phyloP scores from a whole-genome alignment of 441 rosid genomes.

The Heliophila coronopifolia region DNA sequence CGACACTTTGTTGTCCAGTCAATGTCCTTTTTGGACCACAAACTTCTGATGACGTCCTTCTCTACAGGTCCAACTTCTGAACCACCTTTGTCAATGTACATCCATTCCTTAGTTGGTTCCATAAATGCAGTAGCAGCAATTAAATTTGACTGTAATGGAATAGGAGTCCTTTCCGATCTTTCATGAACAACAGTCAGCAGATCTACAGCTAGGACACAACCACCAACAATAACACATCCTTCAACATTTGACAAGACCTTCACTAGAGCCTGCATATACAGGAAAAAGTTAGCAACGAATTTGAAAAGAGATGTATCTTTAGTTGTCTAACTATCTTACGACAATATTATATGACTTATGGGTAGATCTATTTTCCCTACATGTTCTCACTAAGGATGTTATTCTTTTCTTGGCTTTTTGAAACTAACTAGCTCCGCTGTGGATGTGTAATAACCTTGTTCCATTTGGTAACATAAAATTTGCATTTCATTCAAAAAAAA shows the following conservation, averaged over 20 bases:
- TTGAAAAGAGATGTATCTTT: constrained; percentile 17
- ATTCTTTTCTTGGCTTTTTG: too few species aligned
- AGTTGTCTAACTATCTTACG: constrained; percentile 4
- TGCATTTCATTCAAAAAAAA: too few species aligned
- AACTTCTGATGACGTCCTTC: constrained; percentile 93
- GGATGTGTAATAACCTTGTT: too few species aligned
- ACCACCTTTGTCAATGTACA: constrained; percentile 75
- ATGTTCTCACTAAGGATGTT: too few species aligned
- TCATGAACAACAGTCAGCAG: constrained; percentile 88
- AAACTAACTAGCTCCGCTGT: too few species aligned
- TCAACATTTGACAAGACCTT: constrained; percentile 89
- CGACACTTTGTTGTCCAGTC: constrained; percentile 90
- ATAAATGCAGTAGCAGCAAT: constrained; percentile 98
- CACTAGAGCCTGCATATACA: constrained; percentile 71
- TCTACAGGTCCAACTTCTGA: constrained; percentile 84
- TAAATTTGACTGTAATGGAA: constrained; percentile 94
- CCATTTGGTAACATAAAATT: too few species aligned
- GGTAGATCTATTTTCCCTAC: too few species aligned
- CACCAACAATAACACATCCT: constrained; percentile 95
- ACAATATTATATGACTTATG: too few species aligned
- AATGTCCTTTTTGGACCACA: constrained; percentile 91
- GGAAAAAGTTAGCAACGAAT: constrained; percentile 12
- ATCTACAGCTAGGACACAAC: constrained; percentile 94
- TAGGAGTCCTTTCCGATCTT: constrained; percentile 95
- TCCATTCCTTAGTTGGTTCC: constrained; percentile 99